These are phyloP conservation scores for Fistulinella cinereoalba DNA, from an alignment of 1,284 basidiomycete genomes.

Conservation along the genomic window DNA sequence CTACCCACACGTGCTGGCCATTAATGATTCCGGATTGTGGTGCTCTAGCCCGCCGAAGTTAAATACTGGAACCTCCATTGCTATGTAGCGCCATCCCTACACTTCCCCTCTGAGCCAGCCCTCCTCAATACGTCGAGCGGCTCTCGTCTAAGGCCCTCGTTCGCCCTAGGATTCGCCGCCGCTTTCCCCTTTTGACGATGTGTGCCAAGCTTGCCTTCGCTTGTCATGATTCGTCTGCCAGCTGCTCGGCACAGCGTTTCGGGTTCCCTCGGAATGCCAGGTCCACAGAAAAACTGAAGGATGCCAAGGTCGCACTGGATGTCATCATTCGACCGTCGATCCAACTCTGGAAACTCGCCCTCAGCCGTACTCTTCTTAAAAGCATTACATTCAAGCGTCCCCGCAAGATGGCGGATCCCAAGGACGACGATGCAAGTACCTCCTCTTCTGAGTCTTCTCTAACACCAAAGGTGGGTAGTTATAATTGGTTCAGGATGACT, in stretches of 20 bases:
- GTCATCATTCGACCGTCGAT: slow-evolving; percentile 25
- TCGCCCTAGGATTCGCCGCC: neutral
- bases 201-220: slow-evolving; percentile 4
- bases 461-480: slow-evolving; percentile 16
- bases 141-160: neutral
- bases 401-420: slow-evolving; percentile 4
- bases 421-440: slow-evolving; percentile 7
- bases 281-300: slow-evolving; percentile 11
- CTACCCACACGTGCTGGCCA: slow-evolving; percentile 12
- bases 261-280: slow-evolving; percentile 15
- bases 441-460: slow-evolving; percentile 11
- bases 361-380: slow-evolving; percentile 3
- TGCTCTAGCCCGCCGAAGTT: slow-evolving; percentile 17
- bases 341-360: slow-evolving; percentile 20
- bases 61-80: slow-evolving; percentile 20
- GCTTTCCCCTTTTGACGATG: slow-evolving; percentile 15
- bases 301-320: slow-evolving; percentile 16
- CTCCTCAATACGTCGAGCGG: slow-evolving; percentile 6
- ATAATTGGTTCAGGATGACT: neutral
- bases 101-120: neutral
- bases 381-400: slow-evolving; percentile 3
- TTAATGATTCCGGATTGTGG: neutral
- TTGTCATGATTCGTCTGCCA: slow-evolving; percentile 7
- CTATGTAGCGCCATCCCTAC: neutral
- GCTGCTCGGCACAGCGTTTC: slow-evolving; percentile 8